A percentile compares a stretch with the other conserved stretches of the same genome.
phyloP scores from a whole-genome alignment of 176 grass and related monocot genomes.

The Aegilops longissima region DNA sequence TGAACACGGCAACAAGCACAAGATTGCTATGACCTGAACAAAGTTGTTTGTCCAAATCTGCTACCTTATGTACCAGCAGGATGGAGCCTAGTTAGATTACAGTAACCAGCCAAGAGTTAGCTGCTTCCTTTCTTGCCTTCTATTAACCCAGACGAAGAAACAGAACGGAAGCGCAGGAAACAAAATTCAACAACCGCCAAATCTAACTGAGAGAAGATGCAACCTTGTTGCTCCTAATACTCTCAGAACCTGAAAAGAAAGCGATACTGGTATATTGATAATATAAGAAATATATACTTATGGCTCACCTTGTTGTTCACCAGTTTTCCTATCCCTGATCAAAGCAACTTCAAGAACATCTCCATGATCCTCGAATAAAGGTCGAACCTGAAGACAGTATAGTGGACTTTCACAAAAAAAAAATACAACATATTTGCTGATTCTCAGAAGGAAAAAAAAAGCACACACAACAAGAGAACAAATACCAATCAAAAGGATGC shows the following conservation, averaged over 20 bases:
- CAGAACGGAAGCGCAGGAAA: conserved; percentile 60
- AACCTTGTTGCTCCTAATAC: conserved; percentile 67
- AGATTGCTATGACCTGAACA: conserved; percentile 34
- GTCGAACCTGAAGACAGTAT: conserved; percentile 55
- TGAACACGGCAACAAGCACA: conserved; percentile 17
- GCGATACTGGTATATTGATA: conserved; percentile 43
- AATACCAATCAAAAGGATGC: not conserved
- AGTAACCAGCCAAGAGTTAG: conserved; percentile 39
- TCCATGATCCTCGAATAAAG: conserved; percentile 96
- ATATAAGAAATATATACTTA: conserved; percentile 38
- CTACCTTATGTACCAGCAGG: conserved; percentile 41
- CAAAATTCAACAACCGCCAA: conserved; percentile 57
- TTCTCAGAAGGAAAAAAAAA: not conserved
- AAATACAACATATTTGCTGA: conserved; percentile 1
- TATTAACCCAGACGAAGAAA: conserved; percentile 50
- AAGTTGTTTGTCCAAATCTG: conserved; percentile 37
- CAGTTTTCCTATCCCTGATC: conserved; percentile 96
- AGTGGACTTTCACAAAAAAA: conserved; percentile 24
- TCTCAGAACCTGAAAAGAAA: conserved; percentile 90
- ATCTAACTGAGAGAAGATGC: conserved; percentile 75
- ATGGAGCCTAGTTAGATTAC: conserved; percentile 43
- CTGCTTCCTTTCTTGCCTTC: conserved; percentile 60
- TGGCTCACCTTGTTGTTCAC: conserved; percentile 88
- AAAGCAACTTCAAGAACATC: conserved; percentile 97
- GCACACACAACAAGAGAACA: not conserved